Base-by-base conservation (phyloP, 495 filamentous ascomycete genomes). In the Penicillium coprophilum region DNA sequence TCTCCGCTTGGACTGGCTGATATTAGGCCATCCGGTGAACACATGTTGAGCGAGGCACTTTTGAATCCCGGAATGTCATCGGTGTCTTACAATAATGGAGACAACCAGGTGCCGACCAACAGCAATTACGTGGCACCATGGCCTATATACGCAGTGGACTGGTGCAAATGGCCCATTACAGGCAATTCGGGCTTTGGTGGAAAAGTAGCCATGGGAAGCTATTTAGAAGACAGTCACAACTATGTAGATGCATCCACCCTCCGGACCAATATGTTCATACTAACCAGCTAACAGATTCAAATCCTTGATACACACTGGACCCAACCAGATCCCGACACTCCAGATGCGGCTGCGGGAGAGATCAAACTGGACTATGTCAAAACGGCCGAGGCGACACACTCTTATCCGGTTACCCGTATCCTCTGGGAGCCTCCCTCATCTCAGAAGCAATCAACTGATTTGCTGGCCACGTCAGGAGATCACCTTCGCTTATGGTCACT, bases 401-500 rank as follows among this genome's bases (percentile, higher is more conserved):
- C 95, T 17, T 99, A 97, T 67, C 94, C 94, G 1, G 94, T 99
- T 19, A 99, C 94, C 1, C 84, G 94, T 50, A 88, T 99, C 55
- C 72, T 99, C 15, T 99, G 94, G 94, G 94, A 99, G 65, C 94
- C 94, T 7, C 92, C 93, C 15, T 96, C 91, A n/a, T 89, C 92
- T 15, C 89, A 95, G 69, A 99, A 99, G 69, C 88, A 93, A 62
- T 92, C 92, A 0, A 98, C 95, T 6, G 95, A 99, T 74, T 82
- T 99, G 21, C 80, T 99, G 24, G 94, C 94, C 4, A 99, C 94
- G 15, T 97, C 93, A 27, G 94, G 94, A 23, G 94, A 99, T 70
- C 94, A 99, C 74, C 81, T 99, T 45, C 85, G 94, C 19, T 73
- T 99, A 60, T 99, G 94, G 94, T 97, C 93, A 13, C 78, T 99